Conservation (phyloP, 192 early-diverging fungal genomes). For the Coemansia sp. region DNA sequence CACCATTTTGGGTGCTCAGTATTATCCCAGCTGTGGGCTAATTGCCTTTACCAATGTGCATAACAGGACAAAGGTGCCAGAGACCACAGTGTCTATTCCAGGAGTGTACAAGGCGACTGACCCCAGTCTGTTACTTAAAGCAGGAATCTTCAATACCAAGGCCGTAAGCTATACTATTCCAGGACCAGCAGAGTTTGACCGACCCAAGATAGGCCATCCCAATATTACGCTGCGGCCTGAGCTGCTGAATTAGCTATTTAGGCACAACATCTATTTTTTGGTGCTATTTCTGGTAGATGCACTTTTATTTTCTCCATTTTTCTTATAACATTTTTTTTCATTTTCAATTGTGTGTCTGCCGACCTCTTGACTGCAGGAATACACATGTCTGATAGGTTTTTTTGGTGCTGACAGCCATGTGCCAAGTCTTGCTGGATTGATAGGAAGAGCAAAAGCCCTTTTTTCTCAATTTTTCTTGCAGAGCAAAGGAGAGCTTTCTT, state of each 20-base stretch:
- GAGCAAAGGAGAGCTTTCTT: too few relatives aligned
- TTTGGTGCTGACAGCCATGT: too few relatives aligned
- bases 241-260: not conserved
- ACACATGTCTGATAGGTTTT: too few relatives aligned
- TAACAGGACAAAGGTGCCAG: not conserved
- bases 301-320: not conserved
- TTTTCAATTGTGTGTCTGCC: not conserved
- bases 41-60: not conserved
- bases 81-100: not conserved
- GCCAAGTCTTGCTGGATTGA: too few relatives aligned
- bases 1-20: not conserved
- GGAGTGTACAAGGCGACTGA: slow-evolving; percentile 4
- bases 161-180: not conserved
- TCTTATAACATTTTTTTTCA: not conserved
- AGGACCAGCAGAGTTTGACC: slow-evolving; percentile 2
- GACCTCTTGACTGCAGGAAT: not conserved
- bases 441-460: not conserved
- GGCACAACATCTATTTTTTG: not conserved
- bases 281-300: not conserved
- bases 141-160: not conserved
- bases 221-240: not conserved
- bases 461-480: too few relatives aligned
- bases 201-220: not conserved
- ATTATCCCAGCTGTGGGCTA: not conserved
- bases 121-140: not conserved